Conservation (phyloP, 495 filamentous ascomycete species). For the Chlorociboria aeruginascens region DNA sequence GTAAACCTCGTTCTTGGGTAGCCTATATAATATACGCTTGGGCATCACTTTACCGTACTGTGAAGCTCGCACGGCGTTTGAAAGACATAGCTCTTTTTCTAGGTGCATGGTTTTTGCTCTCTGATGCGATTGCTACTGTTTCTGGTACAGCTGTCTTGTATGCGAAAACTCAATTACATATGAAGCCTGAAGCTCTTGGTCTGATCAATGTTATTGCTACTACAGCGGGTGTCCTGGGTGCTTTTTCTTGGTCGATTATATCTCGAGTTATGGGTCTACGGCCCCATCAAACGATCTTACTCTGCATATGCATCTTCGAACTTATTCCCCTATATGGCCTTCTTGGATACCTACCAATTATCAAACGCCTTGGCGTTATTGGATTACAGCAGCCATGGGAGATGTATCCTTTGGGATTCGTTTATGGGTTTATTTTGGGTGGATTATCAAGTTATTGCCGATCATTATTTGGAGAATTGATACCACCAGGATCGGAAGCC, state of each 20-base stretch:
- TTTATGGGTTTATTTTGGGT: slow-evolving; percentile 90
- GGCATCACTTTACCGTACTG: slow-evolving; percentile 71
- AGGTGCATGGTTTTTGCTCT: slow-evolving; percentile 85
- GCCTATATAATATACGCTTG: slow-evolving; percentile 72
- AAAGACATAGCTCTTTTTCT: slow-evolving; percentile 84
- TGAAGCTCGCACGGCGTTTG: slow-evolving; percentile 63
- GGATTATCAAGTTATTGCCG: slow-evolving; percentile 91
- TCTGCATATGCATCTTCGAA: slow-evolving; percentile 82
- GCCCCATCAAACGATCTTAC: slow-evolving; percentile 79
- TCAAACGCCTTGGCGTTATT: slow-evolving; percentile 60
- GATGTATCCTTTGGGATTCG: slow-evolving; percentile 83
- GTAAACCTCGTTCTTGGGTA: slow-evolving; percentile 15
- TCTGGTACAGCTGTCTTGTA: slow-evolving; percentile 92
- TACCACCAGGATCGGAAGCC: slow-evolving; percentile 88
- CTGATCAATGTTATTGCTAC: slow-evolving; percentile 90
- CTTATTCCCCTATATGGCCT: slow-evolving; percentile 87
- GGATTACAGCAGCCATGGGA: slow-evolving; percentile 92
- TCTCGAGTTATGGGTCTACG: slow-evolving; percentile 50
- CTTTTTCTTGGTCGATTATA: slow-evolving; percentile 78
- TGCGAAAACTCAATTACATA: slow-evolving; percentile 84
- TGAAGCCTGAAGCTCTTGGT: slow-evolving; percentile 79
- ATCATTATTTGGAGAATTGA: slow-evolving; percentile 80
- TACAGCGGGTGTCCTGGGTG: slow-evolving; percentile 67
- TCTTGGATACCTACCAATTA: slow-evolving; percentile 74
- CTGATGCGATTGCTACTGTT: slow-evolving; percentile 87